Conservation (phyloP, 352 stramenopile genomes). For the Hyaloperonospora arabidopsidis region DNA sequence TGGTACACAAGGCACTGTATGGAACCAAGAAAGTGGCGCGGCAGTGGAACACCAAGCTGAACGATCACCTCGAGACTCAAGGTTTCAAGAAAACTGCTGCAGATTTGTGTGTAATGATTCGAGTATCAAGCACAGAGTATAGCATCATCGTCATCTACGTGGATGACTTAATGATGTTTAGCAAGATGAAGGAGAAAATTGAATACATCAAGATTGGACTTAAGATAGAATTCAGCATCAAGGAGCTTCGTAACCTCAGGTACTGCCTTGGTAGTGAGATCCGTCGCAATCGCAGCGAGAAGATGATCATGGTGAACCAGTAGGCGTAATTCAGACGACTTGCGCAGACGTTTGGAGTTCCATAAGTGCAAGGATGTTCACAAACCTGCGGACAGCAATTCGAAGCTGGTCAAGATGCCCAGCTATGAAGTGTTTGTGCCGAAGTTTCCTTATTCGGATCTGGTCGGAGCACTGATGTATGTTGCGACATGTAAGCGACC, state of each 20-base stretch:
- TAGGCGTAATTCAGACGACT: constrained; percentile 1
- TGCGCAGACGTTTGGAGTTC: constrained; percentile 1
- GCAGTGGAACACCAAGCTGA: background rate
- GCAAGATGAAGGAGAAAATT: no score
- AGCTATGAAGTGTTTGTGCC: background rate
- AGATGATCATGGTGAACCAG: background rate
- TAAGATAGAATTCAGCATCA: background rate
- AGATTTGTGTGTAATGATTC: no score
- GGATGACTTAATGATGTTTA: no score
- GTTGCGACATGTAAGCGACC: background rate
- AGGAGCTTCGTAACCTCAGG: background rate
- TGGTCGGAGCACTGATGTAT: constrained; percentile 4
- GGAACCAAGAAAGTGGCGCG: background rate
- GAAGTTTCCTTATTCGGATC: constrained; percentile 2
- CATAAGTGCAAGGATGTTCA: constrained; percentile 3
- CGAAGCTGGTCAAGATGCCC: constrained; percentile 1
- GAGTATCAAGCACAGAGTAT: no score
- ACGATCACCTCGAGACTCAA: background rate
- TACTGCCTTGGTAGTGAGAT: background rate
- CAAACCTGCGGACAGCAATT: constrained; percentile 4
- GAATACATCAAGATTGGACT: no score
- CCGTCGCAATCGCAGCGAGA: background rate
- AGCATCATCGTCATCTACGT: no score
- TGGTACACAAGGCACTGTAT: background rate
- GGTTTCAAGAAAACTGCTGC: background rate